Conservation (phyloP, 306 rosid genomes). For the Quercus variabilis region DNA sequence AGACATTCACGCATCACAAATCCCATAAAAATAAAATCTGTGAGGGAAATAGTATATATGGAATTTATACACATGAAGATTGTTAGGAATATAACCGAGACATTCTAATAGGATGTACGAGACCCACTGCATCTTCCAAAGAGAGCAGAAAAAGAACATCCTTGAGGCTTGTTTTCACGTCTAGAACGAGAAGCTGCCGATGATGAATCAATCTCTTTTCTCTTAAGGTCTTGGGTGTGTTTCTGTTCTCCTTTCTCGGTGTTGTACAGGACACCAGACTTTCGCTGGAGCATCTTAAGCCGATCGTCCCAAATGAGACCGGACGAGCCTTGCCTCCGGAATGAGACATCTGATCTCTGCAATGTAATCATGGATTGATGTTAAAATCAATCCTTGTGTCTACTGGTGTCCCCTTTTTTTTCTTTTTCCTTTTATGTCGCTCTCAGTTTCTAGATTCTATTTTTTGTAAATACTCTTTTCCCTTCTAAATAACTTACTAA, state of each 20-base stretch:
- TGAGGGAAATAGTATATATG: not conserved
- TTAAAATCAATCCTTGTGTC: not conserved
- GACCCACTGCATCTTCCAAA: constrained; percentile 50
- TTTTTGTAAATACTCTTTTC: not conserved
- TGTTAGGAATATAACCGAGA: not conserved
- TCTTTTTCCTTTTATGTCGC: not conserved
- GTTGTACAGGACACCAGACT: not conserved
- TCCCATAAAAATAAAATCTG: too few species aligned
- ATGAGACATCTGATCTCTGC: constrained; percentile 62
- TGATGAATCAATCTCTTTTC: constrained; percentile 9
- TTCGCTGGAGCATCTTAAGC: constrained; percentile 13
- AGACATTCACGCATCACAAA: not conserved
- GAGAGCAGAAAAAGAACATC: constrained; percentile 29
- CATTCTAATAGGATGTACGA: constrained; percentile 19
- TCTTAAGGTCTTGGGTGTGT: constrained; percentile 10
- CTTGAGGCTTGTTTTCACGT: constrained; percentile 22
- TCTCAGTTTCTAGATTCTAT: not conserved
- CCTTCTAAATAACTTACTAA: constrained; percentile 13
- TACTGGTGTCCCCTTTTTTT: not conserved
- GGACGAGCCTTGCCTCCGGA: constrained; percentile 82
- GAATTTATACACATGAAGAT: not conserved
- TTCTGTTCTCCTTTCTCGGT: constrained; percentile 1
- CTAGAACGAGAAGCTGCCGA: constrained; percentile 6
- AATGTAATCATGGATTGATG: constrained; percentile 38
- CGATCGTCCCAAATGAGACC: constrained; percentile 66